Evolutionary conservation across 495 filamentous ascomycete genomes (phyloP), one percentile per base, ranked within the genome.

Genomic region (Aspergillus incahuasiensis): DNA sequence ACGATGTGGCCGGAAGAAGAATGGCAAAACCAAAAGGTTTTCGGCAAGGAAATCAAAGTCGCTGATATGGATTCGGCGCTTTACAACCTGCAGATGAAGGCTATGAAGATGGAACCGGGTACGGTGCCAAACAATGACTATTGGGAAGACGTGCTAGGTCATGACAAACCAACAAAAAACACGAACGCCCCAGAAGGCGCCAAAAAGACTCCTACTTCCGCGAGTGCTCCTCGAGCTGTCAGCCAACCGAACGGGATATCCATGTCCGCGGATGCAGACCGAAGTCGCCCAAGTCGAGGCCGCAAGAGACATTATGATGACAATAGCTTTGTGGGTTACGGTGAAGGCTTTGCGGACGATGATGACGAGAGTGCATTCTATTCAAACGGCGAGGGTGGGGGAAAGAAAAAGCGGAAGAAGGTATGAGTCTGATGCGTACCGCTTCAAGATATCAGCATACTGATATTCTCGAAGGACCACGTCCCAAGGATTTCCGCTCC

Each of bases 281-380:
- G 85, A 32, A 21, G 45, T 16, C 68, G 74, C 18, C 83, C 87
- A 3, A 84, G 78, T 61, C 81, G 82, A 25, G 80, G 80, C 28
- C 85, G 82, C 60, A 87, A 87, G 70, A 74, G 86, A 58, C 74
- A 82, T 59, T 89, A 89, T 63, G 80, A 84, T 62, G 86, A 88
- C 25, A 72, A 73, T 42, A 85, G 82, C 60, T 89, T 85, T 64
- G 80, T 80, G 49, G 86, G 86, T 5, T 90, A 89, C 58, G 81
- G 78, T 47, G 85, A 87, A 71, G 85, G 81, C 11, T 85, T 71
- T 64, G 72, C 74, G 11, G 81, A 84, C 63, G 82, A 84, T 50
- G 80, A 83, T 55, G 79, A 79, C 48, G 82, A 81, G 20, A 69
- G 74, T 50, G 73, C 67, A 42, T 72, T 77, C 54, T 74, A 74